Percentiles rank a stretch among this genome's conserved stretches.
Conservation (phyloP, 1,139 yeast species). For the Magnusiomyces fungicola region DNA sequence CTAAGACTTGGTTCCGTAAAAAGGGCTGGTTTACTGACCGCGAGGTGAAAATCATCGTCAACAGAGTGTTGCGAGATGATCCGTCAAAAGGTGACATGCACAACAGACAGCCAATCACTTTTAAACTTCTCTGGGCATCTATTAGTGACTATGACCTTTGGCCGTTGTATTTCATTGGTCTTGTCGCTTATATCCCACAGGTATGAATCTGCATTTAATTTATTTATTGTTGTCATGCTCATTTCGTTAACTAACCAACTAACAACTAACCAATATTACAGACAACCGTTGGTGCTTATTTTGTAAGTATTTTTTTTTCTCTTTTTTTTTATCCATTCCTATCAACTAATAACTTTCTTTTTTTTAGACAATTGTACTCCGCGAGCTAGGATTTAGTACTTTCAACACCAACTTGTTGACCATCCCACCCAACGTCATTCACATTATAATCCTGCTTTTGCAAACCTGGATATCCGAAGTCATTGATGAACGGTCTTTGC, state of each 20-base stretch:
- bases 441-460: slow-evolving; percentile 36
- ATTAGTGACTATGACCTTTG: slow-evolving; percentile 49
- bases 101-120: slow-evolving; percentile 48
- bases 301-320: no score
- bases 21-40: slow-evolving; percentile 59
- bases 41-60: slow-evolving; percentile 56
- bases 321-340: no score
- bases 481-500: slow-evolving; percentile 34
- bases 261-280: no score
- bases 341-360: no score
- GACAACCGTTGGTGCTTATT: no score
- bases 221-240: no score
- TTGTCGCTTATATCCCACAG: slow-evolving; percentile 40
- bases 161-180: slow-evolving; percentile 51
- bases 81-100: slow-evolving; percentile 65
- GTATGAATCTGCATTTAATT: no score
- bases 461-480: slow-evolving; percentile 40
- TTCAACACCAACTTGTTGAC: slow-evolving; percentile 47
- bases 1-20: slow-evolving; percentile 41
- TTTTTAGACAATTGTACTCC: slow-evolving; percentile 46
- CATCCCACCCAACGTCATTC: slow-evolving; percentile 43
- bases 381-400: slow-evolving; percentile 48
- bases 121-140: slow-evolving; percentile 36
- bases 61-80: slow-evolving; percentile 57
- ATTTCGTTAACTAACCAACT: no score